Conservation (phyloP, 176 grass and related monocot genomes). For the Oryza australiensis region DNA sequence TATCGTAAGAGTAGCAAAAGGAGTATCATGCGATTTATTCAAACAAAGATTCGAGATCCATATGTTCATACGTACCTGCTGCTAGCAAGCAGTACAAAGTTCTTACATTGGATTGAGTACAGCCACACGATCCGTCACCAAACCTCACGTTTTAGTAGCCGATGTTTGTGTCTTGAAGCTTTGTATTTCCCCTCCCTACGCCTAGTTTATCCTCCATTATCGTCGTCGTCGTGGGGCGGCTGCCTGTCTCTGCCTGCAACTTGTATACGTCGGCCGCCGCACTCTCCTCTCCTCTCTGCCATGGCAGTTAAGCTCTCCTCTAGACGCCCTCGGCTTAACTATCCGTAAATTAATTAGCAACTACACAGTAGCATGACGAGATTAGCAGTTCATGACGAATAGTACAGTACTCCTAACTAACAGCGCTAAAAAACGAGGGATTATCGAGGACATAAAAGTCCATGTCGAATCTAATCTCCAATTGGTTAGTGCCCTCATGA, state of each 20-base stretch:
- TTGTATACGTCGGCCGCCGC: not conserved
- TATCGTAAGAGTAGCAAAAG: not conserved
- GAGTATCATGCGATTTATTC: not conserved
- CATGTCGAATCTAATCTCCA: constrained; percentile 11
- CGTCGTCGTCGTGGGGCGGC: constrained; percentile 30
- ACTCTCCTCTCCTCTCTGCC: not conserved
- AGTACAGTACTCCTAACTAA: not conserved
- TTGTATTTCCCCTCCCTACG: constrained; percentile 25
- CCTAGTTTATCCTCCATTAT: not conserved
- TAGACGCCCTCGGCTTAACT: not conserved
- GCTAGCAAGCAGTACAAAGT: not conserved
- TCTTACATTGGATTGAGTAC: not conserved
- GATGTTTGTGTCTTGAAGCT: constrained; percentile 44
- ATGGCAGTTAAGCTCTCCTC: not conserved
- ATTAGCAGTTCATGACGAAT: not conserved
- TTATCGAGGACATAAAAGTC: not conserved
- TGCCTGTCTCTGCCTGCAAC: constrained; percentile 4
- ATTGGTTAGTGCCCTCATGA: not conserved
- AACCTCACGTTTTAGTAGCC: constrained; percentile 37
- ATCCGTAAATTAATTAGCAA: not conserved
- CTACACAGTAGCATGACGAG: not conserved
- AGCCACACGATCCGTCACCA: constrained; percentile 13
- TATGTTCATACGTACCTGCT: constrained; percentile 4
- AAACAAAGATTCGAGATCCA: constrained; percentile 21
- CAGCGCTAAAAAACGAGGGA: not conserved